Conservation (phyloP, 805 yeast genomes). For the Ogataea corticis region DNA sequence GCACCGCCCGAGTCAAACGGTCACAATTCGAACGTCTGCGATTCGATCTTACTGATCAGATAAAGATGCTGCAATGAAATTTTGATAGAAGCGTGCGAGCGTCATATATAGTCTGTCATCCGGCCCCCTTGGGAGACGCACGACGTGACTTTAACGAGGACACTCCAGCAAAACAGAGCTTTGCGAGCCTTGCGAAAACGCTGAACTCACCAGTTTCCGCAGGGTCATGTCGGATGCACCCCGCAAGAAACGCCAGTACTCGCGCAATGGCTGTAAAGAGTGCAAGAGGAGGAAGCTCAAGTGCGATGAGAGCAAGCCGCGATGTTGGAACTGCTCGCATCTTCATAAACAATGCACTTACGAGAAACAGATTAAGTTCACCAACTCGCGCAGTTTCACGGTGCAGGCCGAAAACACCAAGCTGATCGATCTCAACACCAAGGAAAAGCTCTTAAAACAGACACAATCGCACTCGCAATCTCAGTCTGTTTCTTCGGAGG, state of each 20-base stretch:
- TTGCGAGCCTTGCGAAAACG: no score
- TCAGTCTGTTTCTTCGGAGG: neutral
- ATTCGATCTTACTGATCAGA: neutral
- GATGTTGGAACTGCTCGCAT: slow-evolving; percentile 42
- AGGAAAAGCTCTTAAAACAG: slow-evolving; percentile 8
- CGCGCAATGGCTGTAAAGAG: slow-evolving; percentile 46
- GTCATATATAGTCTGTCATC: no score
- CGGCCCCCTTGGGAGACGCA: no score
- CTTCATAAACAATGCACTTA: slow-evolving; percentile 40
- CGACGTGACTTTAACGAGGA: no score
- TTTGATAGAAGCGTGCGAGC: no score
- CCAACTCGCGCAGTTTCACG: slow-evolving; percentile 32
- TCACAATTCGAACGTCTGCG: no score
- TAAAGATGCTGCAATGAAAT: no score
- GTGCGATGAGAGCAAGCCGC: slow-evolving; percentile 42
- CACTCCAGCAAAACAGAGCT: no score
- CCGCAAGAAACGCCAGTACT: slow-evolving; percentile 41
- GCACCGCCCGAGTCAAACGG: slow-evolving; percentile 4
- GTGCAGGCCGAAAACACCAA: slow-evolving; percentile 15
- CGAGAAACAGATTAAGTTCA: slow-evolving; percentile 35
- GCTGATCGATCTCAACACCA: slow-evolving; percentile 19
- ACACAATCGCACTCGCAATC: neutral
- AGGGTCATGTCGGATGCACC: slow-evolving; percentile 8
- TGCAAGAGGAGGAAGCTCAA: slow-evolving; percentile 46
- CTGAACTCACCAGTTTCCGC: no score